Evolutionary conservation across 2,329 filamentous ascomycete genomes (phyloP), one percentile per base, ranked within the genome.

Genomic region (Thyridium curvatum): DNA sequence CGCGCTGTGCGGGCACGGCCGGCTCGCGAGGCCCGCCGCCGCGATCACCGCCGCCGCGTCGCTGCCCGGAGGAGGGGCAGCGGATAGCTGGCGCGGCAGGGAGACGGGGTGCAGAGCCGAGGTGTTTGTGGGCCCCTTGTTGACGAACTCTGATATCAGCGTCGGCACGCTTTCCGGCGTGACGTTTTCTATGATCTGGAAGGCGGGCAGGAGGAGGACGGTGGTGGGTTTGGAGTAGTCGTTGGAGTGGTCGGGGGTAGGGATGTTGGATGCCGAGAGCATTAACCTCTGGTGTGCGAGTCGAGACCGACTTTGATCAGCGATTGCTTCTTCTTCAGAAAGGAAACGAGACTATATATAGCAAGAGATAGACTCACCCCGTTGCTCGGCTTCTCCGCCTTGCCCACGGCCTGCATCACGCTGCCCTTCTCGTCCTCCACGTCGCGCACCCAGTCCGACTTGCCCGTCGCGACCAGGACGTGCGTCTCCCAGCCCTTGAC

Each of bases 261-360:
- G 86, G 45, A 96, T 94, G 63, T 96, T 90, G 47, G 85, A 93
- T 34, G 91, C 91, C 7, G 88, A 94, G 34, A 97, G 75, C 79
- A 94, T 95, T 49, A 96, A 72, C 61, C 75, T 82, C 84, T 91
- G 51, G 39, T 38, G 14, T 26, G 21, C 21, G 21, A 6, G 10
- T 26, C 21, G 21, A n/a, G n/a, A n/a, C n/a, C n/a, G n/a, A n/a
- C n/a, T n/a, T n/a, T n/a, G n/a, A n/a, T n/a, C n/a, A n/a, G n/a
- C n/a, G n/a, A n/a, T n/a, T n/a, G n/a, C n/a, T n/a, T n/a, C n/a
- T n/a, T n/a, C n/a, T n/a, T n/a, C n/a, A n/a, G n/a, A n/a, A n/a
- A 30, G 16, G 4, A 41, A 37, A 18, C 16, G 16, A 41, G n/a
- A 8, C n/a, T 32, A n/a, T 18, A 15, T n/a, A n/a, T n/a, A 21